Evolutionary conservation across 768 basidiomycete species (phyloP), one percentile per base, ranked within the genome.

Genomic region (Termitomyces heimii): DNA sequence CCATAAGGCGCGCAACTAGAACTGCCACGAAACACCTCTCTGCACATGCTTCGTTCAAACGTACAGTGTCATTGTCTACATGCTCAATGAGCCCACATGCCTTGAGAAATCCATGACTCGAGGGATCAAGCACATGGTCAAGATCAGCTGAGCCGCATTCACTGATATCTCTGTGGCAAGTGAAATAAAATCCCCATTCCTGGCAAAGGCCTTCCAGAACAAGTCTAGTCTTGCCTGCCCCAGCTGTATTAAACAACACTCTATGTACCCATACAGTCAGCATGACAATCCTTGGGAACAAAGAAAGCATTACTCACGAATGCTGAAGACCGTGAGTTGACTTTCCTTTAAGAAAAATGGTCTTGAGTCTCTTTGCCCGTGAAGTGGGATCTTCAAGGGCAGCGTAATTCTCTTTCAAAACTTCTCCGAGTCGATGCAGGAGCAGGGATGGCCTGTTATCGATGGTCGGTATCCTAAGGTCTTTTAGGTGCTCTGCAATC

Each of bases 161-260:
- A 55, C 45, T 47, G 16, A 37, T 26, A 7, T 18, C 16, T 4
- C 24, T 28, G 2, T 13, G 18, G 13, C 54, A 55, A 26, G 44
- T 55, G 18, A 55, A 35, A 28, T 46, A 55, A 13, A 55, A 46
- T 2, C 54, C 54, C 31, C 42, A 54, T 14, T 54, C 18, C 13
- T 34, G 13, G 43, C 54, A 54, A 37, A 54, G 54, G 22, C 54
- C 54, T 29, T 47, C 54, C 12, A 55, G 44, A 18, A 55, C 26
- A 14, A 55, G 44, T 4, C 26, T 46, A 4, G 45, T 46, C 16
- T 46, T 46, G 12, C 45, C 45, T 28, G 45, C 45, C 16, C 45
- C 45, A 18, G 45, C 28, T 5, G 45, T 46, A 5, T 46, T 46
- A 16, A 46, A 46, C 26, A 46, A 28, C 16, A 46, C 45, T 0